Evolutionary conservation across 345 rosid species (phyloP).

Genomic region (Mangifera indica): DNA sequence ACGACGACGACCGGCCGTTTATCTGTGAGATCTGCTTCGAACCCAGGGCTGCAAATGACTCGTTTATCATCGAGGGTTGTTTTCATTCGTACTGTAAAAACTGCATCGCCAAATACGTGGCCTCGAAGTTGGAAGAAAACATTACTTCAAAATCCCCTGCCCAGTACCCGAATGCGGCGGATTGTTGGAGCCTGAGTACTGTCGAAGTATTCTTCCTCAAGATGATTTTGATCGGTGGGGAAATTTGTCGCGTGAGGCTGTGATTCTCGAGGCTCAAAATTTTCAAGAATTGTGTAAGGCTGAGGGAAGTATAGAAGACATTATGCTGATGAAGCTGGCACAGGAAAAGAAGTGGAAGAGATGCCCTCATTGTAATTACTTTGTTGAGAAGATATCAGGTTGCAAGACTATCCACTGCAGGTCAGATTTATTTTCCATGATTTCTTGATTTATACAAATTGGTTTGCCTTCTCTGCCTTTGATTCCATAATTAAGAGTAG

Average conservation of each 20-base stretch:
- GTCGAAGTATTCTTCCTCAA: conserved; percentile 25
- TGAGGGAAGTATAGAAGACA: conserved; percentile 42
- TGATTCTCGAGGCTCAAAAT: conserved; percentile 32
- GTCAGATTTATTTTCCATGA: conserved; percentile 13
- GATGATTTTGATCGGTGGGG: conserved; percentile 46
- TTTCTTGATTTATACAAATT: too few species aligned
- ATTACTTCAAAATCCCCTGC: conserved; percentile 29
- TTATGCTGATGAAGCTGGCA: conserved; percentile 39
- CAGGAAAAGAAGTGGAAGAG: conserved; percentile 36
- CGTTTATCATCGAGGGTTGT: conserved; percentile 38
- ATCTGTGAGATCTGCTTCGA: conserved; percentile 44
- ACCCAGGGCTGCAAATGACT: conserved; percentile 1
- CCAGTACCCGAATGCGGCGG: conserved; percentile 38
- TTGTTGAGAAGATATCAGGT: conserved; percentile 44
- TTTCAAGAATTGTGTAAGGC: conserved; percentile 37
- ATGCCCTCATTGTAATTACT: conserved; percentile 39
- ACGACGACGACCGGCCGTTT: background rate
- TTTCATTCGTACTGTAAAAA: conserved; percentile 43
- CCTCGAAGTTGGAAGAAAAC: conserved; percentile 41
- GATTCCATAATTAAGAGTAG: too few species aligned
- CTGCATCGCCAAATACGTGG: conserved; percentile 36
- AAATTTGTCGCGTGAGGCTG: conserved; percentile 42
- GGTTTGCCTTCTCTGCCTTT: too few species aligned
- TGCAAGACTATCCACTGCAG: conserved; percentile 45
- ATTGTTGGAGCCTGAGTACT: conserved; percentile 36